These are phyloP conservation scores for Daldinia sp. DNA, from an alignment of 2,329 filamentous ascomycete species.

Conservation along the genomic window DNA sequence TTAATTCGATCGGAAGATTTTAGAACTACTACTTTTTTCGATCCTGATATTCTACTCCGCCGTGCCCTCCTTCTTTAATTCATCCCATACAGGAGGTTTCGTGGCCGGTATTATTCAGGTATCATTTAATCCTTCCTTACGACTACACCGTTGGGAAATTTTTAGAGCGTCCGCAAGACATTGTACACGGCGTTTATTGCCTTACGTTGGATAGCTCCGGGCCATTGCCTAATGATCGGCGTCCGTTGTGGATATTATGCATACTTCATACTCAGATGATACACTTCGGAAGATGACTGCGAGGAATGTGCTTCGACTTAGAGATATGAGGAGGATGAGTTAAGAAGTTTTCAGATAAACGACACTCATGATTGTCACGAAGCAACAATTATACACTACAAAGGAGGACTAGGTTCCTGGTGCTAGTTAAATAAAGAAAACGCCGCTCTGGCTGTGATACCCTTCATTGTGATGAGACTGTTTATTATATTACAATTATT, in stretches of 20 bases:
- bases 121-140: constrained; percentile 19
- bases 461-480: not conserved
- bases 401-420: constrained; percentile 1
- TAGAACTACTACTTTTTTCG: not conserved
- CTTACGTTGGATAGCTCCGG: constrained; percentile 28
- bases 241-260: constrained; percentile 14
- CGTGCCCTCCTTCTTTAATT: constrained; percentile 8
- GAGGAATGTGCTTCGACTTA: constrained; percentile 17
- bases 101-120: not conserved
- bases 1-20: not conserved
- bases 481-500: not conserved
- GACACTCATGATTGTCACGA: constrained; percentile 33
- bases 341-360: constrained; percentile 12
- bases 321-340: constrained; percentile 21
- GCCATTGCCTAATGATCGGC: constrained; percentile 18
- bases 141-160: not conserved
- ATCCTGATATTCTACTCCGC: not conserved
- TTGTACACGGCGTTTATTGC: constrained; percentile 35
- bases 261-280: constrained; percentile 28
- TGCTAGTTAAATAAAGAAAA: constrained; percentile 21
- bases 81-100: not conserved
- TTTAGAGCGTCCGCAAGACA: constrained; percentile 26
- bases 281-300: constrained; percentile 20
- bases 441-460: constrained; percentile 27
- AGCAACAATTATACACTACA: constrained; percentile 32